Evolutionary conservation across 176 grass and related monocot genomes (phyloP), one percentile per base, ranked within the genome.

Genomic region (Phoenix roebelenii): DNA sequence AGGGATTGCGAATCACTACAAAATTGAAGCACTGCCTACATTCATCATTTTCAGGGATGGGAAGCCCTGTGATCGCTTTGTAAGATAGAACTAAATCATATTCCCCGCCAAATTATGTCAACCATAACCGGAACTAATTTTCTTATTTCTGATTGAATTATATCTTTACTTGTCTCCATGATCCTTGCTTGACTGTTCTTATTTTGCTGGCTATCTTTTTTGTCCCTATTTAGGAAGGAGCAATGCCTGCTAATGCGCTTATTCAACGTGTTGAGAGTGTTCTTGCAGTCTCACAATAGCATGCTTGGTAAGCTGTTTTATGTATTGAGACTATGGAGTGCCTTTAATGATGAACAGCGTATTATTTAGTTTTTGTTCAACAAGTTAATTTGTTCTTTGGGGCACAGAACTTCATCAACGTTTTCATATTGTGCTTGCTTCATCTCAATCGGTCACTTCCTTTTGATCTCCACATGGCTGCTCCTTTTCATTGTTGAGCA

Each of bases 41-140:
- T 91, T 97, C 73, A 88, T 97, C 50, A 83, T 97, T 59, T 97
- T 97, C 77, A 88, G 78, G 78, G 55, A 97, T 23, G 92, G 92
- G 54, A 90, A 97, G 69, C 92, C 87, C 50, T 91, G 87, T 48
- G 61, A 91, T 57, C 84, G 92, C 51, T 91, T 97, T 48, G 92
- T 97, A 85, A 82, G 92, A 82, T 65, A 69, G 52, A 28, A 58
- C 25, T 28, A 2, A 44, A 15, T 22, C 12, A 24, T 14, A 44
- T 20, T 2, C 14, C 50, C 29, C 22, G 49, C 16, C 70, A 18
- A 19, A 66, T 59, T 71, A 75, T 70, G n/a, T 32, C 28, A n/a
- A 65, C 49, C 54, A 44, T 18, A 39, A 7, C 32, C 51, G 28
- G 17, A 59, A 53, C 6, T 32, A 20, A 52, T 50, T 35, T 50